phyloP scores from a whole-genome alignment of 345 rosid genomes.

The Moricandia moricandioides region DNA sequence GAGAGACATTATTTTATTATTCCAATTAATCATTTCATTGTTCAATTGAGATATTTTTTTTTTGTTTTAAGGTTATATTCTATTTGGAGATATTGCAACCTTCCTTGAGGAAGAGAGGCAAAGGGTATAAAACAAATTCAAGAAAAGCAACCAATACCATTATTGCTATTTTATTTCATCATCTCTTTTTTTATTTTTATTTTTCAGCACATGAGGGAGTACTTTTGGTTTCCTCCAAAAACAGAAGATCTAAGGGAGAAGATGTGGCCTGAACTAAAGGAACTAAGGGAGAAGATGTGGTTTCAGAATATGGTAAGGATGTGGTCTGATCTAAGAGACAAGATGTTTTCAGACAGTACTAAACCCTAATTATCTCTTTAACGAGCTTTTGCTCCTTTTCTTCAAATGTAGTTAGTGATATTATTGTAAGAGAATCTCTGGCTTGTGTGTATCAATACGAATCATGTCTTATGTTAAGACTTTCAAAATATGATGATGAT shows the following conservation, averaged over 20 bases:
- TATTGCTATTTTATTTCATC: not conserved
- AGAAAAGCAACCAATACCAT: not conserved
- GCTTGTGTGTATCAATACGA: not conserved
- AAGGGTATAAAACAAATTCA: not conserved
- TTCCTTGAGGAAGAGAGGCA: not conserved
- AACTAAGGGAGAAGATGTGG: not conserved
- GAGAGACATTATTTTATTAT: too few relatives aligned
- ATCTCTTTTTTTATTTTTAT: too few relatives aligned
- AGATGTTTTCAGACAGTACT: not conserved
- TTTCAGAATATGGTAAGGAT: not conserved
- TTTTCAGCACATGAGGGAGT: not conserved
- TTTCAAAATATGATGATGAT: not conserved
- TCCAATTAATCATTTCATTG: too few relatives aligned
- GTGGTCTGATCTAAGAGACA: not conserved
- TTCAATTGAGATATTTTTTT: too few relatives aligned
- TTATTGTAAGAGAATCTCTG: not conserved
- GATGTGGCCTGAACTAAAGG: not conserved
- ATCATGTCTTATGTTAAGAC: not conserved
- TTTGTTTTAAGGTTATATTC: too few relatives aligned
- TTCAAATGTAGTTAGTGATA: not conserved
- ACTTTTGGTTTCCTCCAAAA: not conserved
- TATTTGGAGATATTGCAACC: not conserved
- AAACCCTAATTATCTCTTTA: not conserved
- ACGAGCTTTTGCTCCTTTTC: not conserved
- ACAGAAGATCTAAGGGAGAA: not conserved